Conservation (phyloP, 139 green algal species). For the Closterium sp. region DNA sequence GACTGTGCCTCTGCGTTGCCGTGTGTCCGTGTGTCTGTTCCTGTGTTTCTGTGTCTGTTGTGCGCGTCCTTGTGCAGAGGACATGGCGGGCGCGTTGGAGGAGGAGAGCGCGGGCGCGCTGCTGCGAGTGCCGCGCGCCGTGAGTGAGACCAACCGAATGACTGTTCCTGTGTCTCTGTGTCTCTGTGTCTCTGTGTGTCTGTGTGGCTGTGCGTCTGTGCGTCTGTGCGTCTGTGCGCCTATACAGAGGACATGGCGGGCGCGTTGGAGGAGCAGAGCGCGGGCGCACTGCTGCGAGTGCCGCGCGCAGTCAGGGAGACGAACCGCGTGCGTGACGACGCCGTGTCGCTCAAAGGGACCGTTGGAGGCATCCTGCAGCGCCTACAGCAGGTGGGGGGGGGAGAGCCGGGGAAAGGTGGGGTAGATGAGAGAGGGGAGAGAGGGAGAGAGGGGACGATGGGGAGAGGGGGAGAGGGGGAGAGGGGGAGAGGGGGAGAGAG, state of each 20-base stretch:
- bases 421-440: background rate
- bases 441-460: background rate
- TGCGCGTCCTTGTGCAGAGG: slow-evolving; percentile 65
- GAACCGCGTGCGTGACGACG: slow-evolving; percentile 62
- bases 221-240: background rate
- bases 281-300: slow-evolving; percentile 69
- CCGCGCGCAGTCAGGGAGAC: slow-evolving; percentile 83
- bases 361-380: slow-evolving; percentile 46
- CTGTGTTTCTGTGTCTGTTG: no score
- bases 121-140: slow-evolving; percentile 33
- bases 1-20: no score
- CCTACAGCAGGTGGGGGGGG: slow-evolving; percentile 31
- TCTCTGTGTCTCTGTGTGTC: background rate
- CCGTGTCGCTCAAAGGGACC: slow-evolving; percentile 51
- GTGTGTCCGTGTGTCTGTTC: background rate
- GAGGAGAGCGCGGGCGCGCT: slow-evolving; percentile 60
- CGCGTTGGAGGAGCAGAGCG: slow-evolving; percentile 66
- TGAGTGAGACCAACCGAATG: background rate
- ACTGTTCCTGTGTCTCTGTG: background rate
- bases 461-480: background rate
- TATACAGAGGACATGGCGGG: slow-evolving; percentile 73
- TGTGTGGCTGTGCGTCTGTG: background rate
- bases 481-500: background rate
- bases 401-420: background rate
- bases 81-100: slow-evolving; percentile 67